These are phyloP conservation scores for Termitomyces titanicus DNA, from an alignment of 768 basidiomycete genomes.

Conservation along the genomic window DNA sequence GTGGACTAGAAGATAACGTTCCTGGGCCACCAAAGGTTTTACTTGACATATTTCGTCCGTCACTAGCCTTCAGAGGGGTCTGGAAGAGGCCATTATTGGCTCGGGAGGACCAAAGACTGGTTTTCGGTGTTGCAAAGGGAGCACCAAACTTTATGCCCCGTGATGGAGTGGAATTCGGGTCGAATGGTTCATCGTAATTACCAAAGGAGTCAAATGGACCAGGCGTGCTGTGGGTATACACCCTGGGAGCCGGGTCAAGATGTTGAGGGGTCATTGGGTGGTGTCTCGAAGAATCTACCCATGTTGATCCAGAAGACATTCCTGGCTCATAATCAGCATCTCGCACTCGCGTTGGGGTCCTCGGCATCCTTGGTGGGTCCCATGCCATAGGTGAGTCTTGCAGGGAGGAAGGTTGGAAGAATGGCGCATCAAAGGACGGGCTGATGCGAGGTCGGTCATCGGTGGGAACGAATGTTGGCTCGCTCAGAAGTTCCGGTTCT, in stretches of 20 bases:
- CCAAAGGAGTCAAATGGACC: conserved; percentile 29
- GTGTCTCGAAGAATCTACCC: conserved; percentile 47
- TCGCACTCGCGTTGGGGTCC: conserved; percentile 44
- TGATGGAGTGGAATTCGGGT: conserved; percentile 81
- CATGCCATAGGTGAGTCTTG: conserved; percentile 59
- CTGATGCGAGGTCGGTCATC: conserved; percentile 45
- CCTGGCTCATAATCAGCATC: conserved; percentile 21
- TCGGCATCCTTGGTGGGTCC: conserved; percentile 37
- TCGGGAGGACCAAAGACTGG: conserved; percentile 41
- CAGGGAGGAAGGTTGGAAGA: conserved; percentile 50
- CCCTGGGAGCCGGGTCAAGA: conserved; percentile 30
- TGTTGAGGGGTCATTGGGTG: conserved; percentile 56
- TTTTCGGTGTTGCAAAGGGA: conserved; percentile 64
- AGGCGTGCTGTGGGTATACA: conserved; percentile 36
- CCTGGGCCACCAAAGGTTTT: conserved; percentile 25
- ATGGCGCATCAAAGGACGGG: conserved; percentile 49
- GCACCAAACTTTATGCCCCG: conserved; percentile 62
- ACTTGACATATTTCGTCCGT: conserved; percentile 25
- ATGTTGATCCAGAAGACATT: conserved; percentile 35
- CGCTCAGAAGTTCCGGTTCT: conserved; percentile 32
- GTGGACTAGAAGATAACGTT: conserved; percentile 25
- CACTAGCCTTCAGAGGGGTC: conserved; percentile 43
- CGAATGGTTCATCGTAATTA: conserved; percentile 57
- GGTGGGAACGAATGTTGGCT: conserved; percentile 70
- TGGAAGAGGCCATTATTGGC: conserved; percentile 44